These are phyloP conservation scores for Candida hungchunana DNA, from an alignment of 805 yeast genomes.

Conservation along the genomic window DNA sequence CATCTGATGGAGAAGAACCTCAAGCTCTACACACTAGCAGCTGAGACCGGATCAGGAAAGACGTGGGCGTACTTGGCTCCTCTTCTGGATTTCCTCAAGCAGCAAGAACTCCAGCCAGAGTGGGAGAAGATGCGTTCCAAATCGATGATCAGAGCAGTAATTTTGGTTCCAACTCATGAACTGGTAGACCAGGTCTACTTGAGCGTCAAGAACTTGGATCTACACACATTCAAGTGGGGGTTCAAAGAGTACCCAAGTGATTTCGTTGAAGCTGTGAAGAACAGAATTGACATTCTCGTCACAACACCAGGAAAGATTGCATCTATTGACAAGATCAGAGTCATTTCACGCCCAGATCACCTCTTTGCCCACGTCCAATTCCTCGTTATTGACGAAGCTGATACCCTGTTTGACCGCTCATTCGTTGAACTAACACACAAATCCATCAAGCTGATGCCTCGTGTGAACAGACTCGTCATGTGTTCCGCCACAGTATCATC, in stretches of 20 bases:
- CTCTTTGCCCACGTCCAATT: constrained; percentile 45
- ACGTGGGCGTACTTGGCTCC: constrained; percentile 90
- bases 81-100: constrained; percentile 60
- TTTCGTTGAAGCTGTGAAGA: constrained; percentile 42
- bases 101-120: constrained; percentile 36
- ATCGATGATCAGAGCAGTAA: constrained; percentile 58
- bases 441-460: constrained; percentile 46
- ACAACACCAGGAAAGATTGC: constrained; percentile 79
- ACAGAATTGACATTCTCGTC: constrained; percentile 70
- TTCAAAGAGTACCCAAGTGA: constrained; percentile 50
- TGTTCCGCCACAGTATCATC: constrained; percentile 91
- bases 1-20: constrained; percentile 35
- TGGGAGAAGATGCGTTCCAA: constrained; percentile 33
- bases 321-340: constrained; percentile 32
- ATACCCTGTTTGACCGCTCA: constrained; percentile 79
- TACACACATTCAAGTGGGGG: constrained; percentile 58
- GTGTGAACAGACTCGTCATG: constrained; percentile 60
- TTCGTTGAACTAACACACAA: constrained; percentile 64
- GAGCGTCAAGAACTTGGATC: constrained; percentile 34
- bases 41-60: constrained; percentile 97
- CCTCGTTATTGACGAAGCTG: constrained; percentile 90
- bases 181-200: constrained; percentile 73
- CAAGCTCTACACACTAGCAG: constrained; percentile 76
- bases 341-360: constrained; percentile 35
- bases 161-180: constrained; percentile 89